These are phyloP conservation scores for Clonostachys rhizophaga DNA, from an alignment of 2,329 filamentous ascomycete species.

Conservation along the genomic window DNA sequence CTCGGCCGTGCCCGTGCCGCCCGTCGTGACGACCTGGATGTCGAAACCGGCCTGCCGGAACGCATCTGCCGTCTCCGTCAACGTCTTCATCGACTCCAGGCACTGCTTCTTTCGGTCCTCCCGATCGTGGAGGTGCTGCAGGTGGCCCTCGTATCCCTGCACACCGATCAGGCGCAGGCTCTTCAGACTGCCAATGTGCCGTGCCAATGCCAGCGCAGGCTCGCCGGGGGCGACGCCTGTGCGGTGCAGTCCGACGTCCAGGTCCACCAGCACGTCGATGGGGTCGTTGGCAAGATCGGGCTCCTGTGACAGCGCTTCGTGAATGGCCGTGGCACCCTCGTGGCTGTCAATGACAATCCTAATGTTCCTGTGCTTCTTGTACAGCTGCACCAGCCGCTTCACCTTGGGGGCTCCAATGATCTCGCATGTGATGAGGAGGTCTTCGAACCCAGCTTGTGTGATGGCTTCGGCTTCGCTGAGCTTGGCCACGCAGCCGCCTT, in stretches of 20 bases:
- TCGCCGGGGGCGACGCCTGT: constrained; percentile 39
- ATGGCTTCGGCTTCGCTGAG: constrained; percentile 39
- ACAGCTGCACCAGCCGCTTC: constrained; percentile 35
- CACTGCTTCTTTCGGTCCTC: constrained; percentile 34
- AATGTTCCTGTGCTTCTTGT: constrained; percentile 25
- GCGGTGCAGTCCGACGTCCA: constrained; percentile 44
- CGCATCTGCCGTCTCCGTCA: constrained; percentile 34
- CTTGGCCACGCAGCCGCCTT: constrained; percentile 46
- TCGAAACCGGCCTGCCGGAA: constrained; percentile 32
- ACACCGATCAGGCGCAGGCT: constrained; percentile 40
- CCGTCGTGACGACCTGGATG: constrained; percentile 45
- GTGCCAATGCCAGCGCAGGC: constrained; percentile 30
- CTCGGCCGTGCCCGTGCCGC: constrained; percentile 46
- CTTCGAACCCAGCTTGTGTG: constrained; percentile 35
- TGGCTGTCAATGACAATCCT: constrained; percentile 43
- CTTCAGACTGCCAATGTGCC: constrained; percentile 24
- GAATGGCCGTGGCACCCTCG: constrained; percentile 35
- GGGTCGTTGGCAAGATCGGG: constrained; percentile 13
- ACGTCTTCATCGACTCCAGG: constrained; percentile 36
- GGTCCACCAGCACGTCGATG: constrained; percentile 36
- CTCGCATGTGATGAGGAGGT: constrained; percentile 46
- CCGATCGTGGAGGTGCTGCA: constrained; percentile 41
- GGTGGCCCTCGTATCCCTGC: constrained; percentile 48
- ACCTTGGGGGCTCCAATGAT: constrained; percentile 42
- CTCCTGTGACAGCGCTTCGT: constrained; percentile 32